Conservation (phyloP, 2,329 filamentous ascomycete species). For the Colletotrichum sp. region DNA sequence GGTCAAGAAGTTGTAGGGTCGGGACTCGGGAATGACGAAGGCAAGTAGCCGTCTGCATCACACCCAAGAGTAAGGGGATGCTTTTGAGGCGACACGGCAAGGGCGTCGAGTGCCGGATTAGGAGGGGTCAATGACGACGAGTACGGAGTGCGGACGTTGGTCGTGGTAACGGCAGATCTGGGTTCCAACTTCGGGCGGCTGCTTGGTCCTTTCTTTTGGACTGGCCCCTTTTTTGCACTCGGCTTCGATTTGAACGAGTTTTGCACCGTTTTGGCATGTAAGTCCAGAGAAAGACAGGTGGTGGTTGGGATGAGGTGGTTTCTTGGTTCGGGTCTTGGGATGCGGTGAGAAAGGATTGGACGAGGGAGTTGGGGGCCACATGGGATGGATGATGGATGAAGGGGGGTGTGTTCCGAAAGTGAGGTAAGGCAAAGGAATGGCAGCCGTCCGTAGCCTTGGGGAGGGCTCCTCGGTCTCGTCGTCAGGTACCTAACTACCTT, state of each 20-base stretch:
- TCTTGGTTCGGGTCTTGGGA: neutral
- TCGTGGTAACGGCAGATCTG: neutral
- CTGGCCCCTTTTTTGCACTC: neutral
- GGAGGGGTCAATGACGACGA: neutral
- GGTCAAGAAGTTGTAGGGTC: neutral
- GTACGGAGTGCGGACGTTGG: neutral
- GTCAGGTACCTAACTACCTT: neutral
- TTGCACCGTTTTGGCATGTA: neutral
- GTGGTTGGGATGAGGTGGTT: slow-evolving; percentile 12
- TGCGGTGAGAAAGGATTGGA: slow-evolving; percentile 2
- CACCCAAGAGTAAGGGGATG: neutral
- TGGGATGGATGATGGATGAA: neutral
- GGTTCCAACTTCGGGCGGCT: neutral
- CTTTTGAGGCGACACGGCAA: neutral
- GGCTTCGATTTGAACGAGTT: neutral
- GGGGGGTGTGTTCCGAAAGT: neutral
- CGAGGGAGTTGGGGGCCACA: neutral
- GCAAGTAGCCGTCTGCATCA: slow-evolving; percentile 11
- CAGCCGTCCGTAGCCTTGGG: neutral
- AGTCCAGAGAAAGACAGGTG: neutral
- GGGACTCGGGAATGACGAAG: slow-evolving; percentile 5
- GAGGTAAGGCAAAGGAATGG: neutral
- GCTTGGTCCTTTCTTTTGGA: neutral
- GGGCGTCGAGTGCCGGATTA: neutral
- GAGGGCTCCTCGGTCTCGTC: neutral